Conservation (phyloP, 2,329 filamentous ascomycete genomes). For the Beauveria scarabaeidicola region DNA sequence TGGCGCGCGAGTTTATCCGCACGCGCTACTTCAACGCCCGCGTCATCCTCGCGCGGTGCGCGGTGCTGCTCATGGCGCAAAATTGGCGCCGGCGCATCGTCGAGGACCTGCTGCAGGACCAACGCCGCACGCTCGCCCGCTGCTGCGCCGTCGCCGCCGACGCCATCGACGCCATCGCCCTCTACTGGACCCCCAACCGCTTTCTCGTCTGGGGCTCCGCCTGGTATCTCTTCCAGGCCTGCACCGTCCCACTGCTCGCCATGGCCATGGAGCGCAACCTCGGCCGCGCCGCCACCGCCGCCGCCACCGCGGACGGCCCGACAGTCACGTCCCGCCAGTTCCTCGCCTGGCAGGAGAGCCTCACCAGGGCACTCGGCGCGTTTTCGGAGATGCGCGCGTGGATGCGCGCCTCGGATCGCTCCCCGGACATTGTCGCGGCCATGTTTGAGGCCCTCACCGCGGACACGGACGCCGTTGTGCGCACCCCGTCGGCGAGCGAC, state of each 20-base stretch:
- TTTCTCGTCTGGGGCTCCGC: conserved; percentile 25
- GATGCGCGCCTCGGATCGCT: conserved; percentile 21
- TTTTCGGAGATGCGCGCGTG: conserved; percentile 22
- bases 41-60: conserved; percentile 18
- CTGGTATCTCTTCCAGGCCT: conserved; percentile 26
- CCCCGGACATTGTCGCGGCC: conserved; percentile 20
- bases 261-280: conserved; percentile 20
- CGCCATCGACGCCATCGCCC: conserved; percentile 23
- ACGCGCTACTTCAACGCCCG: conserved; percentile 24
- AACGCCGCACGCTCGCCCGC: conserved; percentile 16
- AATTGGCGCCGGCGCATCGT: conserved; percentile 14
- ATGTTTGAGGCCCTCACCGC: conserved; percentile 19
- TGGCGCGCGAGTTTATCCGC: conserved; percentile 21
- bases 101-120: conserved; percentile 15
- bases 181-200: conserved; percentile 25
- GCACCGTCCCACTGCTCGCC: conserved; percentile 22
- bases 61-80: conserved; percentile 18
- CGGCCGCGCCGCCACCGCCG: background rate
- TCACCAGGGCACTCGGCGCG: conserved; percentile 18
- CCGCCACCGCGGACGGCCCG: background rate
- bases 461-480: conserved; percentile 15
- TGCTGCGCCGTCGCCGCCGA: conserved; percentile 21
- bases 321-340: conserved; percentile 2
- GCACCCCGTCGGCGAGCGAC: conserved; percentile 19
- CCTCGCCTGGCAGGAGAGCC: conserved; percentile 16